Base-by-base conservation (phyloP, 352 stramenopile species). In the Pythium brachiatum region DNA sequence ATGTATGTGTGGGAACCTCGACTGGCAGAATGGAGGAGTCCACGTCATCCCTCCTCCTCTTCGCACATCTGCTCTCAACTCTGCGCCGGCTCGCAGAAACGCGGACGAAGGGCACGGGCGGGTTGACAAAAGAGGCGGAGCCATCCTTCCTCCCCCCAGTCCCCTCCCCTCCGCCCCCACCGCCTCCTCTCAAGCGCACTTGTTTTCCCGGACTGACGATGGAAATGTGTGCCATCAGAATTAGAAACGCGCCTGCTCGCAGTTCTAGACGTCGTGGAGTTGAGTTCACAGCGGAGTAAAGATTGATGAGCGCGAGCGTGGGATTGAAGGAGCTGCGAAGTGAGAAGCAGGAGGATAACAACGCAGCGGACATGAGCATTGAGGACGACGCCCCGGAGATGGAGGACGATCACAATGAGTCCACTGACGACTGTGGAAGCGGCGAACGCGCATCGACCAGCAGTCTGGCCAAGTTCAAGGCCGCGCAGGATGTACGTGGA, bases 391-490 rank as follows among this genome's bases (percentile, higher is more conserved):
- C n/a, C 41, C 25, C 18, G 20, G 20, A 48, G 5, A 8, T 27
- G 20, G 41, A 48, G 41, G 20, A 38, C 1, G 41, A 25, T 20
- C 21, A 13, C 13, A 31, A 53, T 29, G 31, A 15, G 1, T n/a
- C 18, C 2, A 29, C 21, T 6, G 20, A 57, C 16, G 32, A 36
- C 48, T 38, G 61, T 18, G 43, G 31, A 2, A 34, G 34, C 31
- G 50, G 29, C n/a, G 46, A 7, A 48, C 25, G 57, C 15, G 36
- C 11, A 29, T 51, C 60, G 25, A 75, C 61, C 18, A 62, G 61
- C 29, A 77, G 48, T 25, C 41, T 73, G 13, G 69, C 75, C 25
- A 82, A 73, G 60, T 90, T 88, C 62, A 86, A 90, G 53, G 69
- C 78, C 9, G 68, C 74, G 6, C 77, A 87, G 50, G 71, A 83